These are phyloP conservation scores for Mortierella sp. DNA, from an alignment of 371 early-diverging fungal species.

Conservation along the genomic window DNA sequence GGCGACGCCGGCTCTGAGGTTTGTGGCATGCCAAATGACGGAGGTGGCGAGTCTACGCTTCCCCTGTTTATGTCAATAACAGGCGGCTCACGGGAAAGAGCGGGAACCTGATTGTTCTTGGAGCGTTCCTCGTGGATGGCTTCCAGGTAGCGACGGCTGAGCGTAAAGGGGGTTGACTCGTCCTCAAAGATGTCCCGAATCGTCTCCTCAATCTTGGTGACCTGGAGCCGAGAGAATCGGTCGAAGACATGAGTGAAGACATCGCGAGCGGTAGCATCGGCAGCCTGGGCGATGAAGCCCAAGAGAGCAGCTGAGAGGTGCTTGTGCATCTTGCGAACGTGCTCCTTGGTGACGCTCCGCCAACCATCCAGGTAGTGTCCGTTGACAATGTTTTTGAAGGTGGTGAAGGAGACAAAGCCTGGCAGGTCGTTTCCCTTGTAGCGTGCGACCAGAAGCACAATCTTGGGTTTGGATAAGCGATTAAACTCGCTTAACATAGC, in stretches of 20 bases:
- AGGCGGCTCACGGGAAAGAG: background rate
- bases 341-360: background rate
- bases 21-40: background rate
- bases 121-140: conserved; percentile 1
- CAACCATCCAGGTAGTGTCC: conserved; percentile 4
- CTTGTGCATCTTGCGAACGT: background rate
- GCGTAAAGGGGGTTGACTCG: conserved; percentile 17
- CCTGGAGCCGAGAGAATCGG: conserved; percentile 5
- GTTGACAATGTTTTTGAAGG: conserved; percentile 8
- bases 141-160: conserved; percentile 7
- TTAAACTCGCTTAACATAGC: background rate
- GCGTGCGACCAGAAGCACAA: background rate
- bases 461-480: background rate
- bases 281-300: background rate
- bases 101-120: background rate
- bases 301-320: conserved; percentile 8
- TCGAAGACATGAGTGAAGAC: conserved; percentile 19
- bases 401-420: conserved; percentile 6
- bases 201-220: background rate
- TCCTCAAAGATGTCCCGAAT: conserved; percentile 15
- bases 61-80: background rate
- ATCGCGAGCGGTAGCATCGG: background rate
- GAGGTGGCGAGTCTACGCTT: background rate
- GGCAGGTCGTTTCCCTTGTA: conserved; percentile 15
- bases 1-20: background rate